A percentile compares a stretch with the other conserved stretches of the same genome.
These are phyloP conservation scores for Plantago ovata DNA, from an alignment of 257 asterid genomes.

Conservation along the genomic window DNA sequence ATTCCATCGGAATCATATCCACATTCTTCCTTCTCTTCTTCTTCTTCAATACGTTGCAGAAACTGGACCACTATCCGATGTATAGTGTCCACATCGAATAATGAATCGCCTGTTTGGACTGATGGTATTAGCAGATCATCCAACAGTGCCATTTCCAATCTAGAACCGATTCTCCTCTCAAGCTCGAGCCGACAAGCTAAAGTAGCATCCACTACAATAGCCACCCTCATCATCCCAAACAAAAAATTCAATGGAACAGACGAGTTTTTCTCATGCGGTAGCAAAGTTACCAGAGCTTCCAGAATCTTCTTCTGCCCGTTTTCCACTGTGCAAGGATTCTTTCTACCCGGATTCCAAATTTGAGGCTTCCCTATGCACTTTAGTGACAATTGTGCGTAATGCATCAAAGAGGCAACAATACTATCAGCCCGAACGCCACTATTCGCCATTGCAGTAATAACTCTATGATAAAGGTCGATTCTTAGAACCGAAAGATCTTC, in stretches of 20 bases:
- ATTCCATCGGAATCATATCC: conserved; percentile 56
- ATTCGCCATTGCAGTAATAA: conserved; percentile 58
- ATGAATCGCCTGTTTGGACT: conserved; percentile 51
- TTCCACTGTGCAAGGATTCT: conserved; percentile 32
- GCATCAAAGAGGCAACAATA: conserved; percentile 68
- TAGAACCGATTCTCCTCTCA: conserved; percentile 82
- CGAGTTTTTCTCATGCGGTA: conserved; percentile 72
- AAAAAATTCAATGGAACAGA: conserved; percentile 85
- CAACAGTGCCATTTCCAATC: conserved; percentile 78
- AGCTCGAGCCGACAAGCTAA: conserved; percentile 81
- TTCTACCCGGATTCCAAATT: conserved; percentile 37
- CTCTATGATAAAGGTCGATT: conserved; percentile 77
- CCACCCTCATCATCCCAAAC: conserved; percentile 68
- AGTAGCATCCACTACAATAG: conserved; percentile 59
- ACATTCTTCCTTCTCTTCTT: conserved; percentile 71
- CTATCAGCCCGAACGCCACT: conserved; percentile 82
- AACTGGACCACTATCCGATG: conserved; percentile 74
- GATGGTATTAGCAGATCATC: conserved; percentile 81
- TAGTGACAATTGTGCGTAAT: conserved; percentile 72
- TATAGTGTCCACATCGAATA: conserved; percentile 68
- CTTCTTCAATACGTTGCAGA: conserved; percentile 80
- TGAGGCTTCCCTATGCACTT: conserved; percentile 49
- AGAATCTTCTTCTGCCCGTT: conserved; percentile 64
- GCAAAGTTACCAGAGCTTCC: conserved; percentile 52
- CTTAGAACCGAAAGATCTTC: conserved; percentile 49